Evolutionary conservation across 768 basidiomycete species (phyloP).

Genomic region (Strobilomyces confusus): DNA sequence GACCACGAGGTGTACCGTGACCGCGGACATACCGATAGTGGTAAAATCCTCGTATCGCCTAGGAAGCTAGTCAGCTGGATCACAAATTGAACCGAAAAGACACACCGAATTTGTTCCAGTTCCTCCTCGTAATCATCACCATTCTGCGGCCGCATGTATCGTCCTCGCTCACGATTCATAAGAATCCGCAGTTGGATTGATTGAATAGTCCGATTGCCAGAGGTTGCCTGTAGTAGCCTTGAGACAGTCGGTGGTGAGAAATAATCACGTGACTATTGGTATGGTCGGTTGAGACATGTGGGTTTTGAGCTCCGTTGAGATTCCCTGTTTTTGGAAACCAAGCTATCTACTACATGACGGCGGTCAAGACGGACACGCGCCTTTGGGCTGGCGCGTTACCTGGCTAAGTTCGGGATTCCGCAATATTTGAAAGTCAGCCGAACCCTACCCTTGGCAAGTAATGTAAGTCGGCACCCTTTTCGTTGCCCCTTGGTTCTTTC

Average conservation of each 20-base stretch:
- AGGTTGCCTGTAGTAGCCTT: neutral
- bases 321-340: slow-evolving; percentile 2
- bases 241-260: neutral
- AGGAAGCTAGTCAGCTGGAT: slow-evolving; percentile 15
- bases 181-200: slow-evolving; percentile 1
- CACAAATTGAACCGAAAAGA: neutral
- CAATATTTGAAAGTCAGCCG: neutral
- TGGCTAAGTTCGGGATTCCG: neutral
- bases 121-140: slow-evolving; percentile 57
- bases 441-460: slow-evolving; percentile 4
- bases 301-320: slow-evolving; percentile 10
- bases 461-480: slow-evolving; percentile 8
- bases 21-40: slow-evolving; percentile 69
- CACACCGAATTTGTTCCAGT: slow-evolving; percentile 60
- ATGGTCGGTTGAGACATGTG: neutral
- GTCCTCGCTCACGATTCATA: slow-evolving; percentile 24
- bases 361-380: slow-evolving; percentile 27
- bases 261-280: slow-evolving; percentile 15
- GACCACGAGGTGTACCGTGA: slow-evolving; percentile 2
- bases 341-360: slow-evolving; percentile 9
- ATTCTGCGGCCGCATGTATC: slow-evolving; percentile 22
- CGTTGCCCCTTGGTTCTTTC: slow-evolving; percentile 5
- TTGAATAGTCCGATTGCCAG: neutral
- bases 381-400: slow-evolving; percentile 12
- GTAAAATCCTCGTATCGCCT: slow-evolving; percentile 95